Conservation (phyloP, 1,139 yeast genomes). For the Arxiozyma telluris region DNA sequence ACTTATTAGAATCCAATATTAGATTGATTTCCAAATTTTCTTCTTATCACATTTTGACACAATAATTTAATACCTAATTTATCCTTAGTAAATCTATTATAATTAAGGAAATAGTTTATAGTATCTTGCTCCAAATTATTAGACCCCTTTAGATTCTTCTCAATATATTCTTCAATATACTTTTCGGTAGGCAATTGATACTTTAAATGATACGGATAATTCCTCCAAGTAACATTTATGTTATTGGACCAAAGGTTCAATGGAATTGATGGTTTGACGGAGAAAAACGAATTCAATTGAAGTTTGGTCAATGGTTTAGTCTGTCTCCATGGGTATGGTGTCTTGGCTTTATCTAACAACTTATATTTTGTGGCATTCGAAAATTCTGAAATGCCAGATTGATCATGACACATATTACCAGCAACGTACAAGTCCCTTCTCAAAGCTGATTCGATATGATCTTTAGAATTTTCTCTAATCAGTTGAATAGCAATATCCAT, state of each 20-base stretch:
- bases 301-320: constrained; percentile 23
- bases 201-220: constrained; percentile 48
- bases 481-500: constrained; percentile 65
- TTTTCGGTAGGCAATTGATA: constrained; percentile 72
- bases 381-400: constrained; percentile 44
- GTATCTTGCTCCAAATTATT: constrained; percentile 52
- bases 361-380: constrained; percentile 41
- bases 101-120: constrained; percentile 46
- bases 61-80: constrained; percentile 52
- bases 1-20: not conserved
- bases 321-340: constrained; percentile 35
- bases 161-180: constrained; percentile 35
- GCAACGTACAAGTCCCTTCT: constrained; percentile 72
- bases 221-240: constrained; percentile 23
- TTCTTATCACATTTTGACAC: constrained; percentile 19
- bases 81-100: constrained; percentile 34
- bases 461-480: constrained; percentile 51
- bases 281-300: constrained; percentile 23
- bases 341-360: constrained; percentile 55
- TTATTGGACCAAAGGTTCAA: constrained; percentile 18
- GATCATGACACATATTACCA: constrained; percentile 59
- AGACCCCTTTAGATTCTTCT: constrained; percentile 38
- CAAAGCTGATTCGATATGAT: constrained; percentile 58
- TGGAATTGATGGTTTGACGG: constrained; percentile 23
- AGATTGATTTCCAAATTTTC: constrained; percentile 14